These are phyloP conservation scores for Nemania bipapillata DNA, from an alignment of 2,329 filamentous ascomycete genomes.

Conservation along the genomic window DNA sequence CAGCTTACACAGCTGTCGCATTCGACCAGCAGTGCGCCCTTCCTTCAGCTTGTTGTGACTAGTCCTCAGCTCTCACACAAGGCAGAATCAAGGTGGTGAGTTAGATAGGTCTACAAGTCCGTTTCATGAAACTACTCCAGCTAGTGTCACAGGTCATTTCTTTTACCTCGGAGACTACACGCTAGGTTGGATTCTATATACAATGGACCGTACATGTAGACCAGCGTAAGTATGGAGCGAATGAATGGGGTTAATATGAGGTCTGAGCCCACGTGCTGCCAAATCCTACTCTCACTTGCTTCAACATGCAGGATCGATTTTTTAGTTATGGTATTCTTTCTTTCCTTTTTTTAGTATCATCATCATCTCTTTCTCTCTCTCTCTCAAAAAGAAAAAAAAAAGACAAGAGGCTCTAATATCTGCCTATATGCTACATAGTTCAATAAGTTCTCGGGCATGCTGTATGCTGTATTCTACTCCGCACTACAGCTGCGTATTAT, in stretches of 20 bases:
- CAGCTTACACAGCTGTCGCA: conserved; percentile 19
- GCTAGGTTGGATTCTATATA: background rate
- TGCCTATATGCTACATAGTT: background rate
- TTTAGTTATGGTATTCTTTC: too few species aligned
- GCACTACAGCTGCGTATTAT: background rate
- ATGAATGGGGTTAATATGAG: conserved; percentile 13
- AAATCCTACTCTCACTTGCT: conserved; percentile 33
- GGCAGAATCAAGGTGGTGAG: conserved; percentile 19
- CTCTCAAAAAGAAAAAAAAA: too few species aligned
- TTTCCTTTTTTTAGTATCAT: background rate
- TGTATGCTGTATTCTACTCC: background rate
- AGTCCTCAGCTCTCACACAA: conserved; percentile 11
- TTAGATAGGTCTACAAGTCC: background rate
- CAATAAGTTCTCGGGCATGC: background rate
- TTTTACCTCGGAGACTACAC: background rate
- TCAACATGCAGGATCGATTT: conserved; percentile 1
- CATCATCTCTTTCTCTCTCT: too few species aligned
- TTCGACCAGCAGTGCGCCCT: background rate
- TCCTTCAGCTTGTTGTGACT: conserved; percentile 22
- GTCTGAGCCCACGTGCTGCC: conserved; percentile 32
- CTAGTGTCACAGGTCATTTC: background rate
- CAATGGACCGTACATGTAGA: background rate
- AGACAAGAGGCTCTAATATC: too few species aligned
- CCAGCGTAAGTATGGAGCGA: background rate
- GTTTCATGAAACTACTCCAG: background rate